Percentiles rank a stretch among this genome's conserved stretches.
Conservation (phyloP, 495 filamentous ascomycete genomes). For the Ramalina intermedia region DNA sequence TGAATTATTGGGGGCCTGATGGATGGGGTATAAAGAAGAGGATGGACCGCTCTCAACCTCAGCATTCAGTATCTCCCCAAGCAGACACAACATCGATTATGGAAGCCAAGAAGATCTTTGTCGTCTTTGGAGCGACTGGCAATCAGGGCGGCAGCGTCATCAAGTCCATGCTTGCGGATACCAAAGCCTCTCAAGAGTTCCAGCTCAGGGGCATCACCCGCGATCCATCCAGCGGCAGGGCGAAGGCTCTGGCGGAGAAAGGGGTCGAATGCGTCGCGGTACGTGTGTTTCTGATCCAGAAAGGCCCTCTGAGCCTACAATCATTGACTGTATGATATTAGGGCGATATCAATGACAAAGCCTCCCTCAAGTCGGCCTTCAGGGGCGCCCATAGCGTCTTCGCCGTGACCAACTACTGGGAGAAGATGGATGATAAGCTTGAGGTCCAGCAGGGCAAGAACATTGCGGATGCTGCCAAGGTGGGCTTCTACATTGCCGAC, state of each 20-base stretch:
- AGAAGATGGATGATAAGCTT: slow-evolving; percentile 24
- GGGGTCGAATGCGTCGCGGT: slow-evolving; percentile 33
- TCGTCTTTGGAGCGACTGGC: slow-evolving; percentile 44
- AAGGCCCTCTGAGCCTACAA: no score
- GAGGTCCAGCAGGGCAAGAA: slow-evolving; percentile 43
- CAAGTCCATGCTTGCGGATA: slow-evolving; percentile 30
- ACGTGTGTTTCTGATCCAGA: background rate
- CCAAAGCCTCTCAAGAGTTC: slow-evolving; percentile 29
- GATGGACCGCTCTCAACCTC: no score
- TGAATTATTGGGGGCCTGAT: no score
- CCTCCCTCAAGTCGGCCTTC: slow-evolving; percentile 31
- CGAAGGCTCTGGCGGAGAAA: slow-evolving; percentile 22
- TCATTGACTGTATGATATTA: background rate
- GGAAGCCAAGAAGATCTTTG: slow-evolving; percentile 28
- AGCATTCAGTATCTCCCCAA: no score
- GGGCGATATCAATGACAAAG: slow-evolving; percentile 30
- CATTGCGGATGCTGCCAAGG: slow-evolving; percentile 38
- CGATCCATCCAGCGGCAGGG: slow-evolving; percentile 30
- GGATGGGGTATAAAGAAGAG: no score
- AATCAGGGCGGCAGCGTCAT: slow-evolving; percentile 44
- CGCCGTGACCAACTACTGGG: slow-evolving; percentile 34
- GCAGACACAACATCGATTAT: slow-evolving; percentile 1
- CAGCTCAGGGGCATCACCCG: slow-evolving; percentile 42
- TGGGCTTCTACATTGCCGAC: slow-evolving; percentile 3
- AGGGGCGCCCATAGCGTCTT: slow-evolving; percentile 35